Percentiles rank a stretch among this genome's conserved stretches.
phyloP scores from a whole-genome alignment of 1,139 yeast genomes.

The Pichia sp. region DNA sequence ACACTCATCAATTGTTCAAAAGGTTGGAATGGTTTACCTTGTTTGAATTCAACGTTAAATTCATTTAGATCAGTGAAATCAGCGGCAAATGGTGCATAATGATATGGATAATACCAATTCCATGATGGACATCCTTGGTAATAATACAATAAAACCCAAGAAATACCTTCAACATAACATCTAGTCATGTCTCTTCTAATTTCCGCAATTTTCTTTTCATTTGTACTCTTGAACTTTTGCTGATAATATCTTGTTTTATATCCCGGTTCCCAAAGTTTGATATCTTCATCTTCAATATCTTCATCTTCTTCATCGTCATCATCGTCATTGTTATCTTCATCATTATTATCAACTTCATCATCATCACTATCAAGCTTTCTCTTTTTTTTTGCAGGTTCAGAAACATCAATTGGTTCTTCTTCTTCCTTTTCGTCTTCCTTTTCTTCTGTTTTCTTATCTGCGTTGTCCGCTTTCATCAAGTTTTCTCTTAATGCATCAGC shows the following conservation, averaged over 20 bases:
- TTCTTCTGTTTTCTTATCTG: constrained; percentile 15
- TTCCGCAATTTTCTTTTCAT: constrained; percentile 49
- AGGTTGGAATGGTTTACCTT: constrained; percentile 83
- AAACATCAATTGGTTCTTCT: constrained; percentile 23
- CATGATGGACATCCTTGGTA: constrained; percentile 98
- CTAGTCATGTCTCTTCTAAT: constrained; percentile 58
- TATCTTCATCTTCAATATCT: constrained; percentile 36
- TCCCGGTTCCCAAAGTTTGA: constrained; percentile 82
- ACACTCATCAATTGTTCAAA: constrained; percentile 97
- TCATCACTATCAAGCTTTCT: constrained; percentile 11
- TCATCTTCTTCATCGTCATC: constrained; percentile 42
- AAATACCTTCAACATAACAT: constrained; percentile 85
- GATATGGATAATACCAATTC: constrained; percentile 97
- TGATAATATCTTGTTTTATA: constrained; percentile 76
- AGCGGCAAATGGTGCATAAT: constrained; percentile 95
- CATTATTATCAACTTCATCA: constrained; percentile 20
- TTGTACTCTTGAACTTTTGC: constrained; percentile 58
- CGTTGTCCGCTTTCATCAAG: constrained; percentile 17
- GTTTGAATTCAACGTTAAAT: constrained; percentile 54
- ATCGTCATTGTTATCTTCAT: constrained; percentile 25
- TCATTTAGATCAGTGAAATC: constrained; percentile 63
- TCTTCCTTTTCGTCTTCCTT: constrained; percentile 22
- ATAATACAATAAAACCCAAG: constrained; percentile 91
- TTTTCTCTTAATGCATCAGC: constrained; percentile 56
- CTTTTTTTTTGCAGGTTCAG: constrained; percentile 18